phyloP scores from a whole-genome alignment of 1,284 basidiomycete genomes.

The Laetiporus sulphureus region DNA sequence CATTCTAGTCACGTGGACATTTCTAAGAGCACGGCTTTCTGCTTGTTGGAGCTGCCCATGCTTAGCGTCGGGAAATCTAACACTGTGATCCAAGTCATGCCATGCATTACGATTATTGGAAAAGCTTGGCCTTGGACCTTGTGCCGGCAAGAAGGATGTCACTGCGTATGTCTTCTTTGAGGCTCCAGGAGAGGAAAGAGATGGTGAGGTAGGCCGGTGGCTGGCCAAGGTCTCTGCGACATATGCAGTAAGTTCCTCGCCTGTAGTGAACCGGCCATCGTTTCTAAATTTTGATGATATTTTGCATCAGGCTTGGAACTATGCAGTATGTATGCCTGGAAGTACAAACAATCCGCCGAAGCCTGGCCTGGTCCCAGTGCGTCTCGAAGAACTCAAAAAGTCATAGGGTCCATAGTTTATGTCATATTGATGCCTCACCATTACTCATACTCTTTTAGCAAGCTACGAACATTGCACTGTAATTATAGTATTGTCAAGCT shows the following conservation, averaged over 20 bases:
- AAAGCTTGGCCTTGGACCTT: constrained; percentile 68
- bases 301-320: constrained; percentile 44
- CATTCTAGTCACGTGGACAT: too few relatives aligned
- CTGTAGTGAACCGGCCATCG: background rate
- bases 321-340: constrained; percentile 52
- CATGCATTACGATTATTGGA: constrained; percentile 76
- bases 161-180: constrained; percentile 65
- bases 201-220: constrained; percentile 48
- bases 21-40: too few relatives aligned
- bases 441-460: too few relatives aligned
- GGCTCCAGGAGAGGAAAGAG: constrained; percentile 40
- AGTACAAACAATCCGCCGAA: constrained; percentile 35
- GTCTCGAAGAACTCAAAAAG: constrained; percentile 62
- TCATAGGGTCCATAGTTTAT: too few relatives aligned
- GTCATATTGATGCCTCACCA: too few relatives aligned
- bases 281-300: too few relatives aligned
- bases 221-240: constrained; percentile 40
- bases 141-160: constrained; percentile 63
- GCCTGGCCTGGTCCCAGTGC: constrained; percentile 53
- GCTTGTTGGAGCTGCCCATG: constrained; percentile 51
- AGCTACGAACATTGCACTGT: too few relatives aligned
- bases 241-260: constrained; percentile 48
- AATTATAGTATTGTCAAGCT: too few relatives aligned
- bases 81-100: constrained; percentile 54
- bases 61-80: constrained; percentile 58